Base-by-base conservation (phyloP, 495 filamentous ascomycete species). In the Podospora bellae-mahoneyi region DNA sequence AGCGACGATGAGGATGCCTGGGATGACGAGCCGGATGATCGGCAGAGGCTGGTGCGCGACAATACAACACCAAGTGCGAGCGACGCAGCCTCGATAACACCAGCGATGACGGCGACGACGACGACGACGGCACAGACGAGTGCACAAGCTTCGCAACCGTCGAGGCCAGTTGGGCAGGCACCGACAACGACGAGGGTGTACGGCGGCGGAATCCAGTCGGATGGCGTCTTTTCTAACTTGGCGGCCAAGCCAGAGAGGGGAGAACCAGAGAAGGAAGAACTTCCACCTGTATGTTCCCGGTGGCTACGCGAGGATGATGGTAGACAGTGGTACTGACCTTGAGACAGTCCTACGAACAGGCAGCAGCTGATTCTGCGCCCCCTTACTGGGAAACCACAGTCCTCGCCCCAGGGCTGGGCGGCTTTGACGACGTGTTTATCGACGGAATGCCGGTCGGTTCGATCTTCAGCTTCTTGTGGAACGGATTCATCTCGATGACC, bases 331-430 rank as follows among this genome's bases (percentile, higher is more conserved):
- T 65, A 75, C 79, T 82, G 76, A 80, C 66, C 23, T 16, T 64
- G 30, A 54, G 27, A 20, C 69, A 98, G 93, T 92, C 94, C 23
- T 99, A 99, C 81, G 96, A 99, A 85, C 93, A 97, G 88, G 95
- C 95, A 6, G 95, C 95, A 10, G 94, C 94, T 19, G 95, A 99
- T 80, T 92, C 94, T 23, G 93, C 95, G 48, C 95, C 95, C 0
- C 95, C 96, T 2, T 99, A 98, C 78, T 99, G 95, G 95, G 95
- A 99, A 80, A 98, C 94, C 19, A 97, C 95, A 2, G 97, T 99
- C 72, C 85, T 98, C 66, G 92, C 94, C 3, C 96, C 95, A 6
- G 94, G 94, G 34, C 82, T 89, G 63, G 86, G 89, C 59, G 90
- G 89, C 2, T 84, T 85, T 34, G 93, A 98, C 74, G 95, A 98